A percentile compares a stretch with the other conserved stretches of the same genome.
Evolutionary conservation across 768 basidiomycete species (phyloP).

Genomic region (Crucibulum laeve): DNA sequence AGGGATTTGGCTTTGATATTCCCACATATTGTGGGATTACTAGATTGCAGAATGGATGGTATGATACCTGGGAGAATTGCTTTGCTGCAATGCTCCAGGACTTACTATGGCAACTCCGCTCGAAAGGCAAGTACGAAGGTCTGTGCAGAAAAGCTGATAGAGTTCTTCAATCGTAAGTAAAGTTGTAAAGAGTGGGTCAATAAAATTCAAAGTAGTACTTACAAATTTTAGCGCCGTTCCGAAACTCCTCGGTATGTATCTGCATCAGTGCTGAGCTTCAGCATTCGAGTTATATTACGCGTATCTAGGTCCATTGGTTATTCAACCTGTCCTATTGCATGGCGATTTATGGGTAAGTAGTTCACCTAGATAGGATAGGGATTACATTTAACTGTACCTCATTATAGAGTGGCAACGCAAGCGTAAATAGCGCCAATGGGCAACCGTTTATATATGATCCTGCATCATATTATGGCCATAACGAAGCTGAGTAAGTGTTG

Average conservation of each 20-base stretch:
- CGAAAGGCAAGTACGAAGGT: conserved; percentile 32
- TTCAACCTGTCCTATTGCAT: conserved; percentile 69
- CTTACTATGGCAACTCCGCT: conserved; percentile 40
- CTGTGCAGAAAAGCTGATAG: conserved; percentile 50
- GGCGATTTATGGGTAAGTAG: conserved; percentile 74
- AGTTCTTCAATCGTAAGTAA: conserved; percentile 35
- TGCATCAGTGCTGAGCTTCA: neutral
- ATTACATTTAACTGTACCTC: conserved; percentile 7
- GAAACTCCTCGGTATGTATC: conserved; percentile 45
- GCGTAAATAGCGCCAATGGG: conserved; percentile 47
- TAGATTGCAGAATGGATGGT: conserved; percentile 69
- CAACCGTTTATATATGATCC: conserved; percentile 75
- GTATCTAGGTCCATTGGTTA: conserved; percentile 36
- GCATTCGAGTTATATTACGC: neutral
- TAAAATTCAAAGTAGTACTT: no score
- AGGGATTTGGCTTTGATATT: conserved; percentile 66
- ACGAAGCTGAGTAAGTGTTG: conserved; percentile 69
- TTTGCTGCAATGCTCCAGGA: conserved; percentile 59
- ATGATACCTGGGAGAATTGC: conserved; percentile 65
- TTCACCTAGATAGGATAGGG: neutral
- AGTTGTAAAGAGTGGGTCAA: conserved; percentile 31
- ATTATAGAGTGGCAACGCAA: conserved; percentile 67
- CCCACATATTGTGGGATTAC: conserved; percentile 80
- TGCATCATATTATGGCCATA: conserved; percentile 75
- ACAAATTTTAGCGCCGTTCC: conserved; percentile 58